Base-by-base conservation (phyloP, 164 flowering plant genomes). In the Annona squamosa region DNA sequence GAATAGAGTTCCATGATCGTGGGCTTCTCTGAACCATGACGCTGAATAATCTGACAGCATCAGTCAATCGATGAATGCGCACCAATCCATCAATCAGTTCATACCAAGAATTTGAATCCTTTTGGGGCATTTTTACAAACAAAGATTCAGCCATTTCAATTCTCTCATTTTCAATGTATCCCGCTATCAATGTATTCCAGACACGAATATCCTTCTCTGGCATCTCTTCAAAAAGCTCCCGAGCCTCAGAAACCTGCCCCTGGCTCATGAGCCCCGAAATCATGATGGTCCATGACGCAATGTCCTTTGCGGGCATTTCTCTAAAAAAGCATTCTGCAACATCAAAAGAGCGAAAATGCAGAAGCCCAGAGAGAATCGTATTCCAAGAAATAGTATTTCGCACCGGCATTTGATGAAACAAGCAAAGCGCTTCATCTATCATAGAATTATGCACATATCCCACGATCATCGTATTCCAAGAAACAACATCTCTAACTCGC, bases 351-450 rank as follows among this genome's bases (percentile, higher is more conserved):
- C 76, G 63, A 63, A 5, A 7, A 59, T 77, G 79, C 74, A 86
- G 79, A 13, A 85, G 79, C 48, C 87, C 94, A 9, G 82, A 78
- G 56, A 88, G 76, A 69, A 88, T 81, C 73, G 84, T 77, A 73
- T 90, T 90, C 90, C 91, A 90, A 18, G 94, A 87, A 65, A 88
- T 77, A 67, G 82, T 84, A 75, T 86, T 79, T 75, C 83, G 81
- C 17, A 65, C 48, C 1, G 84, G 86, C 91, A 87, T 90, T 47
- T 26, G 74, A 76, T 84, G 56, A 72, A 88, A 90, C 52, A 83
- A 70, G 46, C 59, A 37, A 46, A 83, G n/a, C 0, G 87, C 91
- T 67, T 86, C 85, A 44, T 71, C 72, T 41, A 87, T n/a, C 71
- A 85, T 74, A 26, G 80, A 84, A 65, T 86, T 87, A 26, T 71